Evolutionary conservation across 2,329 filamentous ascomycete species (phyloP).

Genomic region (Colletotrichum lini): DNA sequence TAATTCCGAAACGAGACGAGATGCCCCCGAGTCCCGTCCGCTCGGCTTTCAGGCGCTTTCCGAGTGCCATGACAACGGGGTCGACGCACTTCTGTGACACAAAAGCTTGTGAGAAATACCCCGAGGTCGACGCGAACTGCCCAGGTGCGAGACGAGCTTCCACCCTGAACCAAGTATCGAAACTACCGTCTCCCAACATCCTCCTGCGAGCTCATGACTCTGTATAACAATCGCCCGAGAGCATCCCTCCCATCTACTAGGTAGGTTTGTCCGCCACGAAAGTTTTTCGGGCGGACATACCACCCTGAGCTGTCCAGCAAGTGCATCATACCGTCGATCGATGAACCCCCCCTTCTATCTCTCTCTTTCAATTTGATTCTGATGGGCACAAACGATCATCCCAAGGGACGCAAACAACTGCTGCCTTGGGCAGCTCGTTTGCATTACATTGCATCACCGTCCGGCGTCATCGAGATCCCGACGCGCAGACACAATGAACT

Average conservation of each 20-base stretch:
- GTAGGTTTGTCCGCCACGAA: not conserved
- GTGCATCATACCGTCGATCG: too few relatives aligned
- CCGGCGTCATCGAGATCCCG: not conserved
- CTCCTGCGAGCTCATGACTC: not conserved
- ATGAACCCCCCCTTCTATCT: too few relatives aligned
- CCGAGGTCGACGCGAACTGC: not conserved
- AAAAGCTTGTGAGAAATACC: too few relatives aligned
- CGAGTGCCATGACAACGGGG: not conserved
- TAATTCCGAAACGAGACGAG: not conserved
- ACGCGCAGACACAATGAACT: not conserved
- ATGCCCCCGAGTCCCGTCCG: not conserved
- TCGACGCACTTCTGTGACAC: not conserved
- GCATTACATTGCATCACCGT: not conserved
- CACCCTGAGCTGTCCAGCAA: not conserved
- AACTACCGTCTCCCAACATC: not conserved
- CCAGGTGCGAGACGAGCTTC: too few relatives aligned
- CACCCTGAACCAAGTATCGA: not conserved
- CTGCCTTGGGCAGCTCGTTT: not conserved
- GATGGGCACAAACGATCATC: not conserved
- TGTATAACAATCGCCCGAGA: not conserved
- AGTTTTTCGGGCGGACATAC: not conserved
- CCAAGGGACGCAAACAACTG: not conserved
- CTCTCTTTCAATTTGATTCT: not conserved
- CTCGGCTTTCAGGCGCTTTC: not conserved
- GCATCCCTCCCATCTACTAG: not conserved